These are phyloP conservation scores for Naganishia antarctica DNA, from an alignment of 768 basidiomycete species.

Conservation along the genomic window DNA sequence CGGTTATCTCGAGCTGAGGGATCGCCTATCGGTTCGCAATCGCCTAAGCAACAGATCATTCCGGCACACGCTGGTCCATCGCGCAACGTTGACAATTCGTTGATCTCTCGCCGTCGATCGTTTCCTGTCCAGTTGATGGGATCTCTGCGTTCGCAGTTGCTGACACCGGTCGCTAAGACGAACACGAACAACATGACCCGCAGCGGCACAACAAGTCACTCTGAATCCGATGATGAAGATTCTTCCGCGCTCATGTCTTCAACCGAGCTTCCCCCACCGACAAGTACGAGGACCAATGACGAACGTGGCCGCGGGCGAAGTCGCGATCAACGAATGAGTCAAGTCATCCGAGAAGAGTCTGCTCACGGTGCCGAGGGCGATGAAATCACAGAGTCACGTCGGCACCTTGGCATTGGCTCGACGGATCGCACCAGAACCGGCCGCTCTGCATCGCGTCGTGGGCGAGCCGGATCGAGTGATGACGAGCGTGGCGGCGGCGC, in stretches of 20 bases:
- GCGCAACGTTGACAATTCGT: background rate
- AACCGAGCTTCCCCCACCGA: background rate
- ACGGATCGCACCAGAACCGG: conserved; percentile 4
- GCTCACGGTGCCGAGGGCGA: background rate
- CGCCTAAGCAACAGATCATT: background rate
- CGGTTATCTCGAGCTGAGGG: too few relatives aligned
- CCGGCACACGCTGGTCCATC: background rate
- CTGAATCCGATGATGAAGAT: conserved; percentile 21
- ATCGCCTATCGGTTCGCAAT: too few relatives aligned
- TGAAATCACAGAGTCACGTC: conserved; percentile 6
- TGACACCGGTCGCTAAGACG: conserved; percentile 2
- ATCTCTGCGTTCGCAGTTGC: conserved; percentile 15
- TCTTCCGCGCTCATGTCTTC: conserved; percentile 4
- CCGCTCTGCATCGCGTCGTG: conserved; percentile 11
- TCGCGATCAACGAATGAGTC: conserved; percentile 20
- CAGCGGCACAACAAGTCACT: background rate
- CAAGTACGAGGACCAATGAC: background rate
- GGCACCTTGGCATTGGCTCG: background rate
- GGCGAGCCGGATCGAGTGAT: conserved; percentile 4
- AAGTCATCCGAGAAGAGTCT: conserved; percentile 11
- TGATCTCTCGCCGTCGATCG: conserved; percentile 17
- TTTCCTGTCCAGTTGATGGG: conserved; percentile 26
- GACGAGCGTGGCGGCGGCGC: background rate
- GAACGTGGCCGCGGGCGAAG: conserved; percentile 19
- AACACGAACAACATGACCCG: background rate